These are phyloP conservation scores for Penicillium palitans DNA, from an alignment of 2,329 filamentous ascomycete genomes.

Conservation along the genomic window DNA sequence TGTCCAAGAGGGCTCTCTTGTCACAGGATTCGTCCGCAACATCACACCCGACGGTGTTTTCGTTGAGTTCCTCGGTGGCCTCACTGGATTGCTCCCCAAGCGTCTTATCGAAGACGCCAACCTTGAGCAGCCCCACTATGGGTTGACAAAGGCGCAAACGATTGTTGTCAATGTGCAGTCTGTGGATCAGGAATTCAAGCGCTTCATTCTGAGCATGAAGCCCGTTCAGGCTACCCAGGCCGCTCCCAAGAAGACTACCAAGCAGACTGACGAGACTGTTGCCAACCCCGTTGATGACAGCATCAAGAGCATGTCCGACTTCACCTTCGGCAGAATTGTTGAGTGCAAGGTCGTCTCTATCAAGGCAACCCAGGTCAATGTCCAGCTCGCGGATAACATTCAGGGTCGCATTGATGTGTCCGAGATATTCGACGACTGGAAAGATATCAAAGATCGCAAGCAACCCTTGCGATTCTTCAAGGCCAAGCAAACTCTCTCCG, in stretches of 20 bases:
- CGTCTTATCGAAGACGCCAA: conserved; percentile 72
- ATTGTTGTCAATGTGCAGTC: conserved; percentile 71
- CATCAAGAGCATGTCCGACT: conserved; percentile 67
- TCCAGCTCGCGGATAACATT: conserved; percentile 80
- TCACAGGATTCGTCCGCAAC: conserved; percentile 81
- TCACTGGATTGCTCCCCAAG: conserved; percentile 79
- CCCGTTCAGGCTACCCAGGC: conserved; percentile 52
- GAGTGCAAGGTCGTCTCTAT: conserved; percentile 79
- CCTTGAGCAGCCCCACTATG: conserved; percentile 70
- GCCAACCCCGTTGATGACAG: conserved; percentile 65
- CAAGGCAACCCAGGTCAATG: conserved; percentile 90
- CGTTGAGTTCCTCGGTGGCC: conserved; percentile 77
- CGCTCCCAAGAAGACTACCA: conserved; percentile 43
- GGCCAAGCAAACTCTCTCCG: conserved; percentile 67
- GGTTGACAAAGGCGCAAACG: conserved; percentile 73
- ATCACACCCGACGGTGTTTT: conserved; percentile 80
- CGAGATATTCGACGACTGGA: conserved; percentile 84
- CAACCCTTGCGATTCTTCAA: conserved; percentile 74
- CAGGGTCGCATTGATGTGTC: conserved; percentile 93
- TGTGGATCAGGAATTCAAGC: conserved; percentile 67
- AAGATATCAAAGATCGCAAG: conserved; percentile 80
- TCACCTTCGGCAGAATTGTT: conserved; percentile 69
- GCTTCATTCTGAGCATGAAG: conserved; percentile 67
- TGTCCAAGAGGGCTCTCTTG: conserved; percentile 65
- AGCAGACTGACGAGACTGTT: conserved; percentile 39